phyloP scores from a whole-genome alignment of 1,139 yeast genomes.

The Sugiyamaella pinicola region DNA sequence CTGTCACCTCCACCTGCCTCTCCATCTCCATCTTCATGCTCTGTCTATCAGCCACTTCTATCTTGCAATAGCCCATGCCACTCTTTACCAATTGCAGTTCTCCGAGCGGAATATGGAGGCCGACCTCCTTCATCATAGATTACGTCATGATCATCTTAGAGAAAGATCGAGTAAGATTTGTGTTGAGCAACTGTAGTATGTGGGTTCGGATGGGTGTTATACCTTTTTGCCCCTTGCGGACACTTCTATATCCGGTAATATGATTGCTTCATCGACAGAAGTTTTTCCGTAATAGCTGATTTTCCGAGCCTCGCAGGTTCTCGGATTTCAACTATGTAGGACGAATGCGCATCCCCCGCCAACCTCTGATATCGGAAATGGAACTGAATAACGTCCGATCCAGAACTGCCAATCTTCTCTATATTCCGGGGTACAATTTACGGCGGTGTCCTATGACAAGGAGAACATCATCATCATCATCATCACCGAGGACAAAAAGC shows the following conservation, averaged over 20 bases:
- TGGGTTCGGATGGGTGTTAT: too few relatives aligned
- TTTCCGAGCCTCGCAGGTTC: background rate
- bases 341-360: background rate
- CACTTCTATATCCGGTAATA: background rate
- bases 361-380: background rate
- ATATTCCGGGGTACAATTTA: slow-evolving; percentile 1
- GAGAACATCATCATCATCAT: too few relatives aligned
- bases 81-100: too few relatives aligned
- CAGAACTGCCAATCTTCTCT: background rate
- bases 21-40: too few relatives aligned
- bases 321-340: background rate
- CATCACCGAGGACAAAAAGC: too few relatives aligned
- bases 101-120: too few relatives aligned
- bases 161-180: background rate
- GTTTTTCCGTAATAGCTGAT: background rate
- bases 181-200: background rate
- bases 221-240: background rate
- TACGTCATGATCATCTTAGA: background rate
- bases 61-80: too few relatives aligned
- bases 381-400: background rate
- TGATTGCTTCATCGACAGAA: slow-evolving; percentile 1
- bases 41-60: too few relatives aligned
- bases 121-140: too few relatives aligned
- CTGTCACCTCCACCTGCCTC: too few relatives aligned
- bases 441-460: background rate